Percentiles rank a stretch among this genome's conserved stretches.
Evolutionary conservation across 345 rosid genomes (phyloP).

Genomic region (Citrus reticulata): DNA sequence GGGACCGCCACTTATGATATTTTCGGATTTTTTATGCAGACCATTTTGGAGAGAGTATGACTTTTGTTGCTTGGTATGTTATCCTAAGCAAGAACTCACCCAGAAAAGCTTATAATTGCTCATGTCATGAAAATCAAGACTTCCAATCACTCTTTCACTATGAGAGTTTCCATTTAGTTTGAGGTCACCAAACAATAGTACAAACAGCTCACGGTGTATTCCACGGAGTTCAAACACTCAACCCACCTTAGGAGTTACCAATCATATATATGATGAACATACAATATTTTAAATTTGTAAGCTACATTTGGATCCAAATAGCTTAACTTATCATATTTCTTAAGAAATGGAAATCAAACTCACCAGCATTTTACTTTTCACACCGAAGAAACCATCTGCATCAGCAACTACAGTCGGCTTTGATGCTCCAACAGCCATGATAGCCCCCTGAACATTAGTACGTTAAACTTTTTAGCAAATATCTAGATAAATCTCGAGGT

Average conservation of each 20-base stretch:
- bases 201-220: neutral
- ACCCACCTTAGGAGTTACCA: neutral
- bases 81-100: neutral
- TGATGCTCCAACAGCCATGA: slow-evolving; percentile 98
- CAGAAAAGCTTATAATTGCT: neutral
- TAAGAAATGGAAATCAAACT: slow-evolving; percentile 21
- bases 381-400: slow-evolving; percentile 83
- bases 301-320: neutral
- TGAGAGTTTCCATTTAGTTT: neutral
- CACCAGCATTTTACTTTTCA: slow-evolving; percentile 87
- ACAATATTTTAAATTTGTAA: neutral
- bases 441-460: slow-evolving; percentile 73
- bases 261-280: neutral
- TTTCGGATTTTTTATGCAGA: neutral
- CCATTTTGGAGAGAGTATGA: neutral
- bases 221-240: neutral
- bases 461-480: slow-evolving; percentile 8
- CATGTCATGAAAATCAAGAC: neutral
- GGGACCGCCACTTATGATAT: neutral
- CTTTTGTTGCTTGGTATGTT: neutral
- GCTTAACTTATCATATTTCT: neutral
- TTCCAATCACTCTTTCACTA: neutral
- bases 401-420: slow-evolving; percentile 90
- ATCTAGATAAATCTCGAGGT: slow-evolving; percentile 2
- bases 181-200: neutral